phyloP scores from a whole-genome alignment of 805 yeast genomes.

The Yarrowia sp. region DNA sequence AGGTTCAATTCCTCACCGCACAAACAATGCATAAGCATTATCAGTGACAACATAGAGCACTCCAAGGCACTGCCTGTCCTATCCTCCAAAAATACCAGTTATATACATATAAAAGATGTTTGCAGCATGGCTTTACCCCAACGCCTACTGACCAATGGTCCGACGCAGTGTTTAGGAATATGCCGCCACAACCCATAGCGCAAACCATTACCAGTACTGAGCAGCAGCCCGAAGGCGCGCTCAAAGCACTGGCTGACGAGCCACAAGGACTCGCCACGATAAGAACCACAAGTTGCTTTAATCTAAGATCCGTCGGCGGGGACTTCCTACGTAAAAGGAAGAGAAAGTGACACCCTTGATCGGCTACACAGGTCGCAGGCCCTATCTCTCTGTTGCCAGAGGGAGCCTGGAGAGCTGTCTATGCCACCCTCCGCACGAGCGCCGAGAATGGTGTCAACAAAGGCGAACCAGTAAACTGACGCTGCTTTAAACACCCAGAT shows the following conservation, averaged over 20 bases:
- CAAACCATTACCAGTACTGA: constrained; percentile 65
- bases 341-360: constrained; percentile 28
- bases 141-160: constrained; percentile 88
- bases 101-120: too few relatives aligned
- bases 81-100: too few relatives aligned
- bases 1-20: too few relatives aligned
- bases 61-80: too few relatives aligned
- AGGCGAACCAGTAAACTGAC: constrained; percentile 26
- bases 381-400: constrained; percentile 33
- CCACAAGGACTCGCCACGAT: constrained; percentile 15
- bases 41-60: too few relatives aligned
- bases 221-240: constrained; percentile 38
- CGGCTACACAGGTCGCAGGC: constrained; percentile 31
- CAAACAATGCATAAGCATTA: too few relatives aligned
- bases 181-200: constrained; percentile 66
- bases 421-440: constrained; percentile 29
- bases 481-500: constrained; percentile 24
- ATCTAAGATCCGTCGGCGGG: constrained; percentile 97
- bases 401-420: constrained; percentile 33
- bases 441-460: constrained; percentile 26
- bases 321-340: constrained; percentile 46
- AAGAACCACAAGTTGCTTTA: constrained; percentile 40
- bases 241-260: constrained; percentile 45
- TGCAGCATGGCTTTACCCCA: constrained; percentile 99
- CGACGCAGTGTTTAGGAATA: constrained; percentile 99